Evolutionary conservation across 345 rosid species (phyloP).

Genomic region (Schrenkiella parvula): DNA sequence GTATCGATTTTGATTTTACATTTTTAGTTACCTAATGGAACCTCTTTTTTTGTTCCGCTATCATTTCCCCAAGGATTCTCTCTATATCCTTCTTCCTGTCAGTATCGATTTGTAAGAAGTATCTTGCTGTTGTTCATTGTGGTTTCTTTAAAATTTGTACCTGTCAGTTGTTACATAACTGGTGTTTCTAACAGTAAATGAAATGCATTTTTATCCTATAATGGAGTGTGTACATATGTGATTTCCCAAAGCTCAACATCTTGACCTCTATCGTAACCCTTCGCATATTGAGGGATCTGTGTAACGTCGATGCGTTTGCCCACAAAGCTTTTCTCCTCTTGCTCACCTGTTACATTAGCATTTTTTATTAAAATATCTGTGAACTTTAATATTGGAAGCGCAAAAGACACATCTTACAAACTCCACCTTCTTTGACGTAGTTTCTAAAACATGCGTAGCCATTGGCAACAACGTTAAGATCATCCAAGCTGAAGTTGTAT

Average conservation of each 20-base stretch:
- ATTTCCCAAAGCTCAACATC: slow-evolving; percentile 87
- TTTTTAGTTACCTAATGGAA: background rate
- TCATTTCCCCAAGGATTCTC: background rate
- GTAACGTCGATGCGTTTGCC: slow-evolving; percentile 55
- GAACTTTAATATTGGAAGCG: background rate
- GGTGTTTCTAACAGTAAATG: background rate
- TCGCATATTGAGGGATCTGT: slow-evolving; percentile 52
- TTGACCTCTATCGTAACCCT: slow-evolving; percentile 61
- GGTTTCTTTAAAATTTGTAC: background rate
- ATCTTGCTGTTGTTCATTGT: background rate
- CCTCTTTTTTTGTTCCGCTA: background rate
- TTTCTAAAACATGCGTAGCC: slow-evolving; percentile 72
- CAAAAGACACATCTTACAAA: background rate
- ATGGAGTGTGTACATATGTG: slow-evolving; percentile 17
- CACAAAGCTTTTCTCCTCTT: slow-evolving; percentile 33
- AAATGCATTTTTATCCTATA: background rate
- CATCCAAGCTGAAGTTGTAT: slow-evolving; percentile 79
- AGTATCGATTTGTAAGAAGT: background rate
- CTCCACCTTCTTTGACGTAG: slow-evolving; percentile 42
- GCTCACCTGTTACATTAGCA: slow-evolving; percentile 7
- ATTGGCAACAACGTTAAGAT: slow-evolving; percentile 69
- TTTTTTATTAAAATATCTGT: background rate
- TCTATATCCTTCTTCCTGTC: background rate
- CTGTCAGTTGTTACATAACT: background rate
- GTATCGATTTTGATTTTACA: slow-evolving; percentile 10